A percentile compares a stretch with the other conserved stretches of the same genome.
phyloP scores from a whole-genome alignment of 306 rosid genomes.

The Hylodesmum podocarpum region DNA sequence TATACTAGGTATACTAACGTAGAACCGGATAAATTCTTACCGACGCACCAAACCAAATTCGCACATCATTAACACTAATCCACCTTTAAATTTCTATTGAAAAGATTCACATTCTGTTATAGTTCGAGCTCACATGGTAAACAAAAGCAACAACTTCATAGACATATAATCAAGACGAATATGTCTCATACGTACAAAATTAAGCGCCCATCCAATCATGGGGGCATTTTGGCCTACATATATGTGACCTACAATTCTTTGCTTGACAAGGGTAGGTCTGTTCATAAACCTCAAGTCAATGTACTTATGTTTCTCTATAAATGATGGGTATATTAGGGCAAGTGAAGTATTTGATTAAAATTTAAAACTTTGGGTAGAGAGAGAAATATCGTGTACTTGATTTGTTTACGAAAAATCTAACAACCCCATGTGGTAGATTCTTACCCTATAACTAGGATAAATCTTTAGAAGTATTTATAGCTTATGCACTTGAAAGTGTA shows the following conservation, averaged over 20 bases:
- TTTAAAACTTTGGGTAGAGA: slow-evolving; percentile 36
- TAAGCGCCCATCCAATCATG: slow-evolving; percentile 42
- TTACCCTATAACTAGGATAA: slow-evolving; percentile 47
- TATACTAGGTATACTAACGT: background rate
- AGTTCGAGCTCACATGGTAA: slow-evolving; percentile 18
- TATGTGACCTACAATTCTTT: slow-evolving; percentile 26
- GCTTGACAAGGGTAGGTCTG: slow-evolving; percentile 27
- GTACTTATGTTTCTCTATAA: slow-evolving; percentile 41
- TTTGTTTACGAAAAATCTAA: slow-evolving; percentile 46
- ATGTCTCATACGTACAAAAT: slow-evolving; percentile 38
- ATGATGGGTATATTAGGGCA: slow-evolving; percentile 25
- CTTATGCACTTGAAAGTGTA: slow-evolving; percentile 37
- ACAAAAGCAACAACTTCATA: slow-evolving; percentile 25
- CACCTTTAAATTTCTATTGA: background rate
- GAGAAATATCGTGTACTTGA: slow-evolving; percentile 61
- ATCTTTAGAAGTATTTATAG: slow-evolving; percentile 39
- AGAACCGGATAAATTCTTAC: background rate
- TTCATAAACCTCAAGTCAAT: slow-evolving; percentile 31
- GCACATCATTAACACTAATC: background rate
- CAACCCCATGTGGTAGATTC: slow-evolving; percentile 88
- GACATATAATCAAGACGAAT: slow-evolving; percentile 31
- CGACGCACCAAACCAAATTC: background rate
- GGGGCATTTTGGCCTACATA: slow-evolving; percentile 37
- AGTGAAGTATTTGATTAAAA: slow-evolving; percentile 28
- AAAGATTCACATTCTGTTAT: background rate